These are phyloP conservation scores for Breviolum minutum DNA, from an alignment of 73 alveolate genomes.

Conservation along the genomic window DNA sequence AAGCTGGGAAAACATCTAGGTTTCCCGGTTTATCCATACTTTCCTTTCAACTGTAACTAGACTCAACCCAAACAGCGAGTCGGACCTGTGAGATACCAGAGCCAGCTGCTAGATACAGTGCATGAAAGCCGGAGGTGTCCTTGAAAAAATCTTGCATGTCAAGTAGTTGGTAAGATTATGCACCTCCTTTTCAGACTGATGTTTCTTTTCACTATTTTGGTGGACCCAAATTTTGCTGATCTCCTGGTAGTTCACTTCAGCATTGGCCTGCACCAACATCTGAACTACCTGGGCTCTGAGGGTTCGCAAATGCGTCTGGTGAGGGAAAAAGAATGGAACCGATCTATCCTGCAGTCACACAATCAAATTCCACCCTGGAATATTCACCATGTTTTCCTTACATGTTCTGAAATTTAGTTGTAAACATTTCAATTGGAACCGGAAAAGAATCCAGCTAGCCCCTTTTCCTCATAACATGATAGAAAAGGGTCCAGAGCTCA, in stretches of 20 bases:
- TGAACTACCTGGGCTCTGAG: conserved; percentile 4
- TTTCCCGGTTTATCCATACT: too few species aligned
- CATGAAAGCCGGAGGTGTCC: conserved; percentile 87
- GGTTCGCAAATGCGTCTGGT: too few species aligned
- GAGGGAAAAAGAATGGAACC: too few species aligned
- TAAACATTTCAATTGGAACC: too few species aligned
- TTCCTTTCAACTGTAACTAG: too few species aligned
- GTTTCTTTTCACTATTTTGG: too few species aligned
- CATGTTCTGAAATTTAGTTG: not conserved
- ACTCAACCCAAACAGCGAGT: too few species aligned
- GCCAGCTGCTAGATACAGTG: conserved; percentile 77
- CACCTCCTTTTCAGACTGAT: not conserved
- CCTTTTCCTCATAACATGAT: too few species aligned
- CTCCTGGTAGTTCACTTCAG: conserved; percentile 79
- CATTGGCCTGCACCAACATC: conserved; percentile 18
- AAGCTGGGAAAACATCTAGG: too few species aligned
- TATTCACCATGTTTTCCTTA: not conserved
- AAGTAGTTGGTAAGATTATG: not conserved
- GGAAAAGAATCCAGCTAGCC: too few species aligned
- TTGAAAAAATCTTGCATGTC: not conserved
- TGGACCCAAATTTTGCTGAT: too few species aligned
- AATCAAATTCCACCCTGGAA: not conserved
- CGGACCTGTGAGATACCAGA: conserved; percentile 5
- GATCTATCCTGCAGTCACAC: not conserved
- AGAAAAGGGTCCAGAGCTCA: too few species aligned